phyloP scores from a whole-genome alignment of 306 rosid genomes.

The Cicer cuneatum region DNA sequence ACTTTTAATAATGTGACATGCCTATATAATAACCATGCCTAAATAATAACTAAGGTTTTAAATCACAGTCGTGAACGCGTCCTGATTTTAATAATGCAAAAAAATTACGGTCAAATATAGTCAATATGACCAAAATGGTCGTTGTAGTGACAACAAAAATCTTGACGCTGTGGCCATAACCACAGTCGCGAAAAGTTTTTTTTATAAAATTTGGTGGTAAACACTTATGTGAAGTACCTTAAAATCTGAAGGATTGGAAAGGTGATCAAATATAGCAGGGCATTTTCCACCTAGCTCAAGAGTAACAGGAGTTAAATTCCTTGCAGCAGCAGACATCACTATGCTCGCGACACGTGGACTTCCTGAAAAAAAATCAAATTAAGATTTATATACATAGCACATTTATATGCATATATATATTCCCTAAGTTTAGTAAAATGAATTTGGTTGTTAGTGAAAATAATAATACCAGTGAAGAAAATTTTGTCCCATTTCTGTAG shows the following conservation, averaged over 20 bases:
- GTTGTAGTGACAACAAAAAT: background rate
- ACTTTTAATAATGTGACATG: slow-evolving; percentile 18
- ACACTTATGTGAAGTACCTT: slow-evolving; percentile 54
- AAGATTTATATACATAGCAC: too few species aligned
- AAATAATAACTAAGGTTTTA: background rate
- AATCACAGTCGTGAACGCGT: background rate
- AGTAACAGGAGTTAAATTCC: slow-evolving; percentile 86
- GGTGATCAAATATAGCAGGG: slow-evolving; percentile 81
- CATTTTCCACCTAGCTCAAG: slow-evolving; percentile 97
- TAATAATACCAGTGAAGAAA: slow-evolving; percentile 73
- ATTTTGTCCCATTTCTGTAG: slow-evolving; percentile 85
- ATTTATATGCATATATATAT: too few species aligned
- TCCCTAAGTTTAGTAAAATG: too few species aligned
- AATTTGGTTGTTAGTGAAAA: too few species aligned
- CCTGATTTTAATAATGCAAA: background rate
- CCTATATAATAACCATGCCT: too few species aligned
- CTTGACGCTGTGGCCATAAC: background rate
- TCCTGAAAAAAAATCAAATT: slow-evolving; percentile 53
- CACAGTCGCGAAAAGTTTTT: background rate
- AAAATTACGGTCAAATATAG: background rate
- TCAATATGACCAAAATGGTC: background rate
- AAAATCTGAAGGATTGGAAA: slow-evolving; percentile 60
- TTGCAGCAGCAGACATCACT: slow-evolving; percentile 89
- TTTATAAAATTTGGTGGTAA: background rate
- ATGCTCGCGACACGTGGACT: slow-evolving; percentile 65